Percentiles rank a stretch among this genome's conserved stretches.
phyloP scores from a whole-genome alignment of 257 asterid genomes.

The Solanum virginianum region DNA sequence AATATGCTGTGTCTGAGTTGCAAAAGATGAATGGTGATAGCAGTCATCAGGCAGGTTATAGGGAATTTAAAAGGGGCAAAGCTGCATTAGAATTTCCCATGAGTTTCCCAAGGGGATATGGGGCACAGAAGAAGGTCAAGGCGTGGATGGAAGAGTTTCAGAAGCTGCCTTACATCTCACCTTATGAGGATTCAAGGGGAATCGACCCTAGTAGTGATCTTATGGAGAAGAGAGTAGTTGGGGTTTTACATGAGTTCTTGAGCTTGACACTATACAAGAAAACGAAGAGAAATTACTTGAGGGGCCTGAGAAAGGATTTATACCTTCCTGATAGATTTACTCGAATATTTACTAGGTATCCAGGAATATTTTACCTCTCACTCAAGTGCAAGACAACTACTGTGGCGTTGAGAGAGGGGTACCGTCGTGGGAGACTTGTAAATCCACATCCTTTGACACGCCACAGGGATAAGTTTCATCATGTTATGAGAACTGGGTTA shows the following conservation, averaged over 20 bases:
- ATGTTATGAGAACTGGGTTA: constrained; percentile 59
- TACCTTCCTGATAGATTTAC: constrained; percentile 88
- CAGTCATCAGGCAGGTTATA: constrained; percentile 18
- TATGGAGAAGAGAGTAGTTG: constrained; percentile 94
- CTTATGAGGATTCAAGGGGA: constrained; percentile 71
- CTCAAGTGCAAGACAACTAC: constrained; percentile 89
- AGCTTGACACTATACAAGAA: constrained; percentile 71
- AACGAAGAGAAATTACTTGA: constrained; percentile 81
- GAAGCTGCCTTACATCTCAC: constrained; percentile 87
- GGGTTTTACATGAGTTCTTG: constrained; percentile 77
- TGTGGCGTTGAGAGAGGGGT: constrained; percentile 78
- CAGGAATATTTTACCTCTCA: constrained; percentile 35
- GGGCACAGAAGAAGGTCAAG: constrained; percentile 83
- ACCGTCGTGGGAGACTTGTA: constrained; percentile 72
- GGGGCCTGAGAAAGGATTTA: constrained; percentile 74
- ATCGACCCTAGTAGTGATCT: constrained; percentile 80
- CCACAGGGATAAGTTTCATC: constrained; percentile 64
- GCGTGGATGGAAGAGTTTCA: constrained; percentile 98
- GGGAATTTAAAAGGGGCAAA: constrained; percentile 69
- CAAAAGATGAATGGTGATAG: constrained; percentile 50
- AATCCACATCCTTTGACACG: constrained; percentile 57
- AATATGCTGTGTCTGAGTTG: constrained; percentile 53
- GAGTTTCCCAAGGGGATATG: constrained; percentile 94
- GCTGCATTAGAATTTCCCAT: constrained; percentile 71
- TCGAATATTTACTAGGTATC: constrained; percentile 79